phyloP scores from a whole-genome alignment of 441 rosid genomes.

The Euphorbia corollata region DNA sequence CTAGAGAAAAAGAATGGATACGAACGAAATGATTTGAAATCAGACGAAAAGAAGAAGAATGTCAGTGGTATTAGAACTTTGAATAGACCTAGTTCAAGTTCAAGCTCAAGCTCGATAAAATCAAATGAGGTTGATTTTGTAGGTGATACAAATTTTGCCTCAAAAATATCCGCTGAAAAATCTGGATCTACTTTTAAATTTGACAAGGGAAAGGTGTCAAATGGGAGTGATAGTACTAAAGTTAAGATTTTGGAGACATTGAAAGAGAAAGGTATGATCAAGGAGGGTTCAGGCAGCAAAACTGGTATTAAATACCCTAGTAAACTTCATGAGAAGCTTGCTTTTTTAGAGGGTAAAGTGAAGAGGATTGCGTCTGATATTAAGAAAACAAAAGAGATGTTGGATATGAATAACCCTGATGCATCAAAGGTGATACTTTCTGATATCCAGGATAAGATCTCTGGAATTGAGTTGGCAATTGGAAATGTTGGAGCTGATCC shows the following conservation, averaged over 20 bases:
- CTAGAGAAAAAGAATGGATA: conserved; percentile 27
- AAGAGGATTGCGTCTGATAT: conserved; percentile 89
- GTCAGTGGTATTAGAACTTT: conserved; percentile 14
- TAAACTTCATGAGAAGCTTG: conserved; percentile 87
- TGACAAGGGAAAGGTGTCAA: conserved; percentile 18
- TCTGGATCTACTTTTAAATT: conserved; percentile 26
- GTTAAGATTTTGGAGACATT: conserved; percentile 32
- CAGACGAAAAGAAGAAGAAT: conserved; percentile 25
- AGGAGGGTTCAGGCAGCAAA: conserved; percentile 23
- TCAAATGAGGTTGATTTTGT: conserved; percentile 20
- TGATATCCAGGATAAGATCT: conserved; percentile 82
- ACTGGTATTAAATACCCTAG: conserved; percentile 41
- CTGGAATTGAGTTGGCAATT: conserved; percentile 79
- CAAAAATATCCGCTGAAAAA: conserved; percentile 24
- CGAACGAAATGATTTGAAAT: conserved; percentile 15
- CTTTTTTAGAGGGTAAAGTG: conserved; percentile 90
- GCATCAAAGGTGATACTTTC: conserved; percentile 60
- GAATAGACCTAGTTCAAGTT: conserved; percentile 16
- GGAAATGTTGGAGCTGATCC: conserved; percentile 42
- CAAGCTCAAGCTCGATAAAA: conserved; percentile 21
- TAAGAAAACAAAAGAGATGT: conserved; percentile 83
- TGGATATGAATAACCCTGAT: conserved; percentile 78
- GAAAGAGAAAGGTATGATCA: conserved; percentile 35
- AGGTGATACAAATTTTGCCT: conserved; percentile 19
- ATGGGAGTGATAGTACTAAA: conserved; percentile 27